phyloP scores from a whole-genome alignment of 2,329 filamentous ascomycete genomes.

The Lachnellula occidentalis region DNA sequence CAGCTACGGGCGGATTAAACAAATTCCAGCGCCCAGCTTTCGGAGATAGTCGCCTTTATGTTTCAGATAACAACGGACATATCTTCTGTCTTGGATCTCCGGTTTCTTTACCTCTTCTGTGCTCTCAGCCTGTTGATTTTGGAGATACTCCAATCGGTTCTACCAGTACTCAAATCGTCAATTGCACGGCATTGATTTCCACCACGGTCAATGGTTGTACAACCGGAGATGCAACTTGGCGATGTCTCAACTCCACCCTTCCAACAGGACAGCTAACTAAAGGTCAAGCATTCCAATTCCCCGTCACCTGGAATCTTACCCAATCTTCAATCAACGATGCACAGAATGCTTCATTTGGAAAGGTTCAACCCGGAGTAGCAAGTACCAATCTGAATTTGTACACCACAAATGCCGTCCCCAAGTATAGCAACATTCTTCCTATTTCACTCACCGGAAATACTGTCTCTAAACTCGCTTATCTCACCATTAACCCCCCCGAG shows the following conservation, averaged over 20 bases:
- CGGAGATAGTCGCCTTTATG: conserved; percentile 38
- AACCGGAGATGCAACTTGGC: conserved; percentile 34
- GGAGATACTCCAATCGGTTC: conserved; percentile 33
- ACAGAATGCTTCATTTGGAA: conserved; percentile 23
- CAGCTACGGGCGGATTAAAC: conserved; percentile 34
- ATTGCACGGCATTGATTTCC: conserved; percentile 36
- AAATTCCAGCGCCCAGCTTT: conserved; percentile 38
- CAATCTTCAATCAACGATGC: conserved; percentile 21
- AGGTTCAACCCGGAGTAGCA: conserved; percentile 33
- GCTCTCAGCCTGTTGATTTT: conserved; percentile 37
- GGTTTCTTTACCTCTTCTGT: conserved; percentile 37
- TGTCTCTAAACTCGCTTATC: conserved; percentile 33
- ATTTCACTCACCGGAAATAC: conserved; percentile 35
- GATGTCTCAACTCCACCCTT: conserved; percentile 34
- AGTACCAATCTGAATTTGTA: conserved; percentile 34
- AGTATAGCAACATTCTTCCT: conserved; percentile 35
- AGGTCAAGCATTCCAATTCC: conserved; percentile 36
- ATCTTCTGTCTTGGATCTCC: conserved; percentile 36
- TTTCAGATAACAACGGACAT: conserved; percentile 30
- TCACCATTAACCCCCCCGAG: conserved; percentile 33
- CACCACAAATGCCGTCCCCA: conserved; percentile 33
- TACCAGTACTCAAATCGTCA: conserved; percentile 29
- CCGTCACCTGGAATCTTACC: conserved; percentile 36
- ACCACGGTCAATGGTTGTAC: conserved; percentile 34
- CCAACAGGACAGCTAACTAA: conserved; percentile 33